Percentiles rank a stretch among this genome's conserved stretches.
phyloP scores from a whole-genome alignment of 768 basidiomycete species.

The Mrakia blollopis region DNA sequence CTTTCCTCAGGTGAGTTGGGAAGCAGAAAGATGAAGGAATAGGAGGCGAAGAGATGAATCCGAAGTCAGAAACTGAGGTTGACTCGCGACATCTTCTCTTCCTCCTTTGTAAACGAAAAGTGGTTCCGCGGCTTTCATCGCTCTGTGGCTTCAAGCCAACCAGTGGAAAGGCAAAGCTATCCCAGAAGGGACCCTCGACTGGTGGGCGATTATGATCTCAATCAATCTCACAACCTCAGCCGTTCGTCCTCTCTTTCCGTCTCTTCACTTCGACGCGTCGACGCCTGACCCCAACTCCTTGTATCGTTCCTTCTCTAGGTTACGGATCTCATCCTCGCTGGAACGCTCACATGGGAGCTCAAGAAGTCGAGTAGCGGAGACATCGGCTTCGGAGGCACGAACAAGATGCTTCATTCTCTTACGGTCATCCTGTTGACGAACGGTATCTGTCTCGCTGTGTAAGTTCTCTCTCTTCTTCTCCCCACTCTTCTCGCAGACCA shows the following conservation, averaged over 20 bases:
- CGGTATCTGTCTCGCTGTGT: not conserved
- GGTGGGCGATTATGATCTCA: not conserved
- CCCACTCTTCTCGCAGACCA: no score
- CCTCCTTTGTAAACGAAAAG: not conserved
- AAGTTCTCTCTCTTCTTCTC: not conserved
- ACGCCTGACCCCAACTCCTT: not conserved
- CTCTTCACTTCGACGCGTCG: not conserved
- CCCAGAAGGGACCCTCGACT: not conserved
- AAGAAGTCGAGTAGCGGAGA: not conserved
- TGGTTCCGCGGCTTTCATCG: not conserved
- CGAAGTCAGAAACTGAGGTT: not conserved
- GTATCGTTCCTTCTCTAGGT: not conserved
- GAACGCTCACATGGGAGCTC: conserved; percentile 1
- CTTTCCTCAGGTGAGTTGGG: not conserved
- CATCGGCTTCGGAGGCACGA: not conserved
- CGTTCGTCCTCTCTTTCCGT: not conserved
- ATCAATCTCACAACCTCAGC: not conserved
- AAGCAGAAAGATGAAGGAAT: not conserved
- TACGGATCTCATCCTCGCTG: not conserved
- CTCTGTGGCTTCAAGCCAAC: not conserved
- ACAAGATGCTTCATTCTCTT: not conserved
- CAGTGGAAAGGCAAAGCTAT: not conserved
- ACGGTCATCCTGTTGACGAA: not conserved
- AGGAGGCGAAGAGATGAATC: not conserved
- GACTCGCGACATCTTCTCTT: not conserved